These are phyloP conservation scores for Neoarthrinium moseri DNA, from an alignment of 2,329 filamentous ascomycete species.

Conservation along the genomic window DNA sequence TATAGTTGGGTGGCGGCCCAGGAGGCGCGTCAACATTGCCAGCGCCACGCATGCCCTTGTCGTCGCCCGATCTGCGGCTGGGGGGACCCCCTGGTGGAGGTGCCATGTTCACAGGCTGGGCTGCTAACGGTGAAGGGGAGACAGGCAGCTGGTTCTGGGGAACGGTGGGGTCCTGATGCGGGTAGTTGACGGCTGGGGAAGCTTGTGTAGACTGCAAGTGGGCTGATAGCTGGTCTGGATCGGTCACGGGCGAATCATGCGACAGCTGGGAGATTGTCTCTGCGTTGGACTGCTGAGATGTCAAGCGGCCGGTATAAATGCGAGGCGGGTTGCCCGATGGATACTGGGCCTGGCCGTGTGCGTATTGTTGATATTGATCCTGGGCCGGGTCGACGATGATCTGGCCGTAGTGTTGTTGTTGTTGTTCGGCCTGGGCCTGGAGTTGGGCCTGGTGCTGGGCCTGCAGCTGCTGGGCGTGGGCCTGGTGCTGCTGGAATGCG, in stretches of 20 bases:
- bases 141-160: constrained; percentile 19
- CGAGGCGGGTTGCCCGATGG: constrained; percentile 24
- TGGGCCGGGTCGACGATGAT: constrained; percentile 37
- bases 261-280: constrained; percentile 64
- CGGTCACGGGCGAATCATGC: constrained; percentile 56
- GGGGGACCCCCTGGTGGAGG: constrained; percentile 43
- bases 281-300: constrained; percentile 45
- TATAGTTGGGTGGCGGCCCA: constrained; percentile 51
- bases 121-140: constrained; percentile 16
- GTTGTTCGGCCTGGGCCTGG: constrained; percentile 32
- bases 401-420: constrained; percentile 36
- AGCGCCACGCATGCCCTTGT: constrained; percentile 41
- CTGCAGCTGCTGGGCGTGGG: constrained; percentile 23
- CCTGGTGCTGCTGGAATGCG: constrained; percentile 39
- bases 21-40: constrained; percentile 38
- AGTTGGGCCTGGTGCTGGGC: constrained; percentile 10
- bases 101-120: constrained; percentile 43
- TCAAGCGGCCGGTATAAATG: constrained; percentile 25
- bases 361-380: constrained; percentile 33
- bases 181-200: constrained; percentile 38
- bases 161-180: constrained; percentile 22
- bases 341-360: constrained; percentile 24
- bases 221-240: constrained; percentile 43
- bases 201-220: constrained; percentile 42
- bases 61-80: constrained; percentile 48